Base-by-base conservation (phyloP, 192 early-diverging fungal species). In the Chytriomyces sp. region DNA sequence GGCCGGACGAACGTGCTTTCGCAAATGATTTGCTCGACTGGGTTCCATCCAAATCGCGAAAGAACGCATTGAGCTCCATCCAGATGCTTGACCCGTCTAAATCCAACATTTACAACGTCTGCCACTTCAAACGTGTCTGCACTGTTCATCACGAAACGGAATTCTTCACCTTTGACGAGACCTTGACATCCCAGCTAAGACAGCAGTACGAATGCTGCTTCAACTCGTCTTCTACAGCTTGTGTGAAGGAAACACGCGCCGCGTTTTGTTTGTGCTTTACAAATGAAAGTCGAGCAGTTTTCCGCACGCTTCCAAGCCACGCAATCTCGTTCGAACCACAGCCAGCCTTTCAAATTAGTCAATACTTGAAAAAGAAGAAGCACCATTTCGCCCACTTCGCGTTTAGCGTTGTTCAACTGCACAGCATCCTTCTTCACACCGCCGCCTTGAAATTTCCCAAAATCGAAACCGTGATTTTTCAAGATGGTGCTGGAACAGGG, bases 301-400 rank as follows among this genome's bases (percentile, higher is more conserved):
- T n/a, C 45, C 26, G 13, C 45, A 44, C 26, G 11, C 9, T 11
- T 7, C 47, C n/a, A n/a, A 69, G 18, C n/a, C 8, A 53, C 23
- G 9, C 8, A 49, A 3, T 57, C 13, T 13, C 47, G 10, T 69
- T 69, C 53, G 68, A 69, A 57, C 16, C 47, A 8, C 9, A 49
- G 28, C 68, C 68, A 53, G 45, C 68, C 23, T 69, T 20, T 20
- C 26, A 44, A 48, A 69, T 69, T 8, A 44, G 45, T 28, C 68
- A 69, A 57, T 69, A 45, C 5, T 50, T 69, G 18, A 20, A 20
- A n/a, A 20, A 45, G 18, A 20, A 20, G 13, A 20, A 45, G 18
- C 68, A 69, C 50, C 68, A 69, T 28, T 10, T 69, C 3, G 68
- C 68, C 18, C 68, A 69, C 13, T 69, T 53, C 26, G 68, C 68